Evolutionary conservation across 768 basidiomycete species (phyloP), one percentile per base, ranked within the genome.

Genomic region (Pleurotus salmoneostramineus): DNA sequence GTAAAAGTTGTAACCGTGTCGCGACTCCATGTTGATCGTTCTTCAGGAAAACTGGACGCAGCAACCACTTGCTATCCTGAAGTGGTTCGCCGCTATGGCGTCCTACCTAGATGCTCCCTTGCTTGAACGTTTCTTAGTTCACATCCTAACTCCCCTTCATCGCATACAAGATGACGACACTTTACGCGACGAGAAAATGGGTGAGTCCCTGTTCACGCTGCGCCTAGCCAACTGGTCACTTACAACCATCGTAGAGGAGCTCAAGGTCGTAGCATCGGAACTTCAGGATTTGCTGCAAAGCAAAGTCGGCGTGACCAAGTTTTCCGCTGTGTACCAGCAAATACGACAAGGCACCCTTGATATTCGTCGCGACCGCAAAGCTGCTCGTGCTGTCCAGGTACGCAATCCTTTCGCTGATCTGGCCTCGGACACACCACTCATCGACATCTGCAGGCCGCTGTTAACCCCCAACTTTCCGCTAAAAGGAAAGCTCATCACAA

Each of bases 61-160:
- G 32, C 90, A 93, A 58, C 90, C 94, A 0, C 71, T 88, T 1
- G 83, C 93, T 0, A 83, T 89, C 43, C 69, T 99, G 46, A 87
- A 91, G 12, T 97, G 94, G 89, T 97, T 98, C 64, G 97, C 95
- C 0, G 95, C 94, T 0, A 93, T 97, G 85, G 73, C 84, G 2
- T 84, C 88, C 2, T 72, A 83, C 64, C 84, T 98, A 79, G 83
- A 87, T 0, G 67, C 76, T 0, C 60, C 66, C 0, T 72, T 76
- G 14, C 74, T 93, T 0, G 84, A 90, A 62, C 75, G 71, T 27
- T 96, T 89, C 73, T 76, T 96, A 33, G 79, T 87, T 2, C 94
- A 97, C 66, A 88, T 98, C 31, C 74, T 98, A 6, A 85, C 87
- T 3, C 96, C 97, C 0, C 72, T 95, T 0, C 91, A 95, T 68